Evolutionary conservation across 352 stramenopile species (phyloP).

Genomic region (Thraustotheca clavata): DNA sequence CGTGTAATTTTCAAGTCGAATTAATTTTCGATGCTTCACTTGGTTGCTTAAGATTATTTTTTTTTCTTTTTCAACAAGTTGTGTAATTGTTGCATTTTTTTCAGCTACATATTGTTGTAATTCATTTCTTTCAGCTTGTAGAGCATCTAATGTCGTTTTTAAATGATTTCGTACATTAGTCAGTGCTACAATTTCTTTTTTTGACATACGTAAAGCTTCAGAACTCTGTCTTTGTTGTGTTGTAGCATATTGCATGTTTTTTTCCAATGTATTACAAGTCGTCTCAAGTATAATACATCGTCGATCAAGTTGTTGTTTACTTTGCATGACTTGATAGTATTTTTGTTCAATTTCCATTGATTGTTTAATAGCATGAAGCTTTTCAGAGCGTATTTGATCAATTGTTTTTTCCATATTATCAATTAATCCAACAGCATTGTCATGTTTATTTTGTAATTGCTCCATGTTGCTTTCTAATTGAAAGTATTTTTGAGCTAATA

Average conservation of each 20-base stretch:
- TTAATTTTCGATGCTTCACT: neutral
- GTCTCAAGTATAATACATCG: neutral
- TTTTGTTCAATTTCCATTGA: neutral
- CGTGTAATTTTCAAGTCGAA: neutral
- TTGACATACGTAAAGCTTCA: neutral
- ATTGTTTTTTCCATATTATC: neutral
- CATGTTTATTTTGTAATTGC: neutral
- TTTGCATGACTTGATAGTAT: neutral
- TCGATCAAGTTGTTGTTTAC: neutral
- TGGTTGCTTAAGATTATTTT: neutral
- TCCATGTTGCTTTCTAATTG: neutral
- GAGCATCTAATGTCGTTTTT: neutral
- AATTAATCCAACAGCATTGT: neutral
- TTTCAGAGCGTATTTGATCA: neutral
- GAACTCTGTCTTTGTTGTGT: neutral
- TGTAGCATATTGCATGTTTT: neutral
- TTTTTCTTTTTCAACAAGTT: neutral
- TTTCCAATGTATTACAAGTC: neutral
- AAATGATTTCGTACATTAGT: neutral
- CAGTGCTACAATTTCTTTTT: neutral
- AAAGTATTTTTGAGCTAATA: conserved; percentile 13
- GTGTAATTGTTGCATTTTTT: neutral
- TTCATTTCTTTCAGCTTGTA: neutral
- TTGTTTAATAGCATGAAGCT: neutral
- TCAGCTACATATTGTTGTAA: neutral